Evolutionary conservation across 2,329 filamentous ascomycete genomes (phyloP), one percentile per base, ranked within the genome.

Genomic region (Trematosphaeria pertusa): DNA sequence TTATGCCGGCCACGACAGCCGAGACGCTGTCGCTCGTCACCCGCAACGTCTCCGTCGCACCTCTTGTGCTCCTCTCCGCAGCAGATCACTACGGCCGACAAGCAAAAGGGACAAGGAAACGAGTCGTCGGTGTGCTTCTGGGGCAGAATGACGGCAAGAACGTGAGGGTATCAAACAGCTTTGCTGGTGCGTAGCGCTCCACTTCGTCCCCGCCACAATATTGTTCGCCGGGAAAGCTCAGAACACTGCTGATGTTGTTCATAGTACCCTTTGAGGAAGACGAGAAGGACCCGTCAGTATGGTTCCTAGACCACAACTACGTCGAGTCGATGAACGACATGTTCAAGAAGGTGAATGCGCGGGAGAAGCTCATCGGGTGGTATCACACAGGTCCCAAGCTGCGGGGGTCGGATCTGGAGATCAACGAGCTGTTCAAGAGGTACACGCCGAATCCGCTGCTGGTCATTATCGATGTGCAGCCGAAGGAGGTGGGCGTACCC

Each of bases 291-390:
- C 93, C 93, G 3, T 95, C 93, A 26, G 94, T 99, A 71, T 99
- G 94, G 94, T 99, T 97, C 73, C 78, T 99, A 58, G 94, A 99
- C 74, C 94, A 99, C 82, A 97, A 97, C 83, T 99, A 97, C 69
- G 89, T 99, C 74, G 94, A 99, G 77, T 90, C 88, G 63, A 99
- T 99, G 94, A 96, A 94, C 78, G 94, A 97, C 75, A 99, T 99
- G 94, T 99, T 99, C 84, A 99, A 99, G 82, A 97, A 97, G 79
- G 92, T 99, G 81, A 99, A 99, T 79, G 94, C 94, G 52, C 83
- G 90, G 56, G 94, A 99, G 80, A 97, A 97, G 85, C 83, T 99
- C 73, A 95, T 99, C 82, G 94, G 94, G 69, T 99, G 94, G 94
- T 99, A 99, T 76, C 94, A 99, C 77, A 96, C 94, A 15, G 94